Percentiles rank a stretch among this genome's conserved stretches.
These are phyloP conservation scores for Mikania micrantha DNA, from an alignment of 129 eudicot species.

Conservation along the genomic window DNA sequence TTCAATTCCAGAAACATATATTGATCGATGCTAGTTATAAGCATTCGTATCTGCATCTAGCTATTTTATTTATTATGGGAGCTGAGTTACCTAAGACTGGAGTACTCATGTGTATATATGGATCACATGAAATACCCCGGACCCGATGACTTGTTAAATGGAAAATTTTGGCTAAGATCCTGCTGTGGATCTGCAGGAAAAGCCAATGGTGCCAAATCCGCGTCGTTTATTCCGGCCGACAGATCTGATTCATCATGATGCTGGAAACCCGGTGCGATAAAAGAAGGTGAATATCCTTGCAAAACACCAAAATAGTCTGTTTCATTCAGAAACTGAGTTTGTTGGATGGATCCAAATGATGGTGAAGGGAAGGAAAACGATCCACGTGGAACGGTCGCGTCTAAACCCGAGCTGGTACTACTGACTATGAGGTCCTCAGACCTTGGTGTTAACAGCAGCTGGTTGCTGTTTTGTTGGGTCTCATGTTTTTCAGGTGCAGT, in stretches of 20 bases:
- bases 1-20: slow-evolving; percentile 7
- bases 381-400: slow-evolving; percentile 18
- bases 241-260: slow-evolving; percentile 35
- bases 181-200: slow-evolving; percentile 27
- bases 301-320: slow-evolving; percentile 6
- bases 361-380: slow-evolving; percentile 45
- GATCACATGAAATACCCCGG: slow-evolving; percentile 9
- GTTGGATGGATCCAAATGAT: slow-evolving; percentile 28
- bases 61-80: slow-evolving; percentile 1
- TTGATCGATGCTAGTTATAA: slow-evolving; percentile 2
- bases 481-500: slow-evolving; percentile 22
- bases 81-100: neutral
- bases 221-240: slow-evolving; percentile 27
- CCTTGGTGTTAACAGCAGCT: slow-evolving; percentile 21
- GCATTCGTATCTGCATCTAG: neutral
- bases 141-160: slow-evolving; percentile 28
- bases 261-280: slow-evolving; percentile 30
- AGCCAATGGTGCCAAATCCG: slow-evolving; percentile 56
- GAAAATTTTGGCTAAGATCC: slow-evolving; percentile 42
- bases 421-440: slow-evolving; percentile 29
- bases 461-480: neutral
- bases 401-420: slow-evolving; percentile 32
- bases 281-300: neutral
- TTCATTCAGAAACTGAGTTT: slow-evolving; percentile 1
- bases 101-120: neutral